Evolutionary conservation across 2,329 filamentous ascomycete species (phyloP).

Genomic region (Fusarium phyllophilum): DNA sequence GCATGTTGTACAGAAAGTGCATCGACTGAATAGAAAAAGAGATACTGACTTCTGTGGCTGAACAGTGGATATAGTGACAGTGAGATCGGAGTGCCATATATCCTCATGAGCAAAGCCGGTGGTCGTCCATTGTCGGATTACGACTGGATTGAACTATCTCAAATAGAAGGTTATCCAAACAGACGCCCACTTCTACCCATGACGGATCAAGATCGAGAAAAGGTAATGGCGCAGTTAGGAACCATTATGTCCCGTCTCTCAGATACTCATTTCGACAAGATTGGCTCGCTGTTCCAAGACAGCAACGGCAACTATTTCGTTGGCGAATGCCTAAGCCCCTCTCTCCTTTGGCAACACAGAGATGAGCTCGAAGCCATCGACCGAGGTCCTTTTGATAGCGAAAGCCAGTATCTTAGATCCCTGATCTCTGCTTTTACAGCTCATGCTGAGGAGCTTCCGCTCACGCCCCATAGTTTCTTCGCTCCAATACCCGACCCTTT

Average conservation of each 20-base stretch:
- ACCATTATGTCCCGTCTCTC: not conserved
- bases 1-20: not conserved
- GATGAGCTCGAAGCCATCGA: not conserved
- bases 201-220: not conserved
- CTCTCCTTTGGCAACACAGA: not conserved
- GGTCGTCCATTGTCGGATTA: not conserved
- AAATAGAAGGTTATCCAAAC: not conserved
- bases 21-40: not conserved
- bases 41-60: not conserved
- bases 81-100: not conserved
- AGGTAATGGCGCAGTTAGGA: not conserved
- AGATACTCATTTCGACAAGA: not conserved
- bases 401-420: not conserved
- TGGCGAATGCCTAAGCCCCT: not conserved
- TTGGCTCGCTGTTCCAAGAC: not conserved
- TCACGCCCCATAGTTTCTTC: not conserved
- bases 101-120: not conserved
- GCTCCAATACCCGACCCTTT: not conserved
- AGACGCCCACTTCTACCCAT: not conserved
- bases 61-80: not conserved
- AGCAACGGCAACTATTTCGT: not conserved
- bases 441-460: not conserved
- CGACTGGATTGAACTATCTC: not conserved
- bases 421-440: not conserved
- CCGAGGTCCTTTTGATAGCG: not conserved